Conservation (phyloP, 2,329 filamentous ascomycete genomes). For the Ophiostoma australiae region DNA sequence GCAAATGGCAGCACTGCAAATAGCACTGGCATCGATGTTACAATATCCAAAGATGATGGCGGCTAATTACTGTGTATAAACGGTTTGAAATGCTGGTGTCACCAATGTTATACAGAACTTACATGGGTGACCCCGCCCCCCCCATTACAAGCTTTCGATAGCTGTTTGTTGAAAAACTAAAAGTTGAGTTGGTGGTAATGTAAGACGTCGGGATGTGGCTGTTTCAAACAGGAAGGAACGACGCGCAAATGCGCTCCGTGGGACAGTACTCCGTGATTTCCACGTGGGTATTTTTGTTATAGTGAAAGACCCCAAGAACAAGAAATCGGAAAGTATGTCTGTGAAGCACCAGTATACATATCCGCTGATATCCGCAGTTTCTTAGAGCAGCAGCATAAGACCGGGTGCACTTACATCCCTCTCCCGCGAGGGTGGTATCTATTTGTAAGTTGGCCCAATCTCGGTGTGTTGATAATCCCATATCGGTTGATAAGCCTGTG, state of each 20-base stretch:
- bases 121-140: too few species aligned
- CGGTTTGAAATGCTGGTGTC: background rate
- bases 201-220: background rate
- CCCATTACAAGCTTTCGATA: background rate
- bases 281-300: background rate
- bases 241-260: background rate
- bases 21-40: slow-evolving; percentile 19
- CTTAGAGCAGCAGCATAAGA: background rate
- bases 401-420: slow-evolving; percentile 5
- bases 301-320: background rate
- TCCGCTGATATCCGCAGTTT: background rate
- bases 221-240: background rate
- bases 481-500: background rate
- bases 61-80: slow-evolving; percentile 3
- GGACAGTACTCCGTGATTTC: background rate
- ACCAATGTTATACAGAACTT: background rate
- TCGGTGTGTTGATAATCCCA: background rate
- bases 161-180: background rate
- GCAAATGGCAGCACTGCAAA: slow-evolving; percentile 21
- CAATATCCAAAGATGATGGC: slow-evolving; percentile 19
- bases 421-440: background rate
- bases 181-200: background rate
- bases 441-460: slow-evolving; percentile 2
- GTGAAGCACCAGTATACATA: background rate
- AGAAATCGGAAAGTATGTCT: background rate